Percentiles rank a stretch among this genome's conserved stretches.
phyloP scores from a whole-genome alignment of 495 filamentous ascomycete species.

The Neurospora sp. region DNA sequence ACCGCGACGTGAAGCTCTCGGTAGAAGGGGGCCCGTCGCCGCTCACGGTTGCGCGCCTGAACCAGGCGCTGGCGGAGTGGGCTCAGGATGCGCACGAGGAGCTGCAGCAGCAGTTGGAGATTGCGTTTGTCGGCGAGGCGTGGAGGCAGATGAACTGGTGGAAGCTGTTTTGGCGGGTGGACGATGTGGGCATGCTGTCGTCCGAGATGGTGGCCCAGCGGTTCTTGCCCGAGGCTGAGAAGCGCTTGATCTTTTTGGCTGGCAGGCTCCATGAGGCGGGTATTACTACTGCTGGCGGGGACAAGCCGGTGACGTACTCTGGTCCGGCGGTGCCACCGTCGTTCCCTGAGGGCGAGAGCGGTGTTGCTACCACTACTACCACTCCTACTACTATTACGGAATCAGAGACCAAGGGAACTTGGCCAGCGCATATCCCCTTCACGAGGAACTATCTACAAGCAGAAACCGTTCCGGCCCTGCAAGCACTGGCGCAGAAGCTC shows the following conservation, averaged over 20 bases:
- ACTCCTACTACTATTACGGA: not conserved
- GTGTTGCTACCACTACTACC: not conserved
- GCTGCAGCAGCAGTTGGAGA: conserved; percentile 64
- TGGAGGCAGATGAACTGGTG: conserved; percentile 84
- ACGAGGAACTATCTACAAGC: conserved; percentile 51
- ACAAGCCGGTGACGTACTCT: conserved; percentile 9
- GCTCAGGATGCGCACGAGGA: conserved; percentile 73
- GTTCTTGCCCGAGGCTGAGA: conserved; percentile 70
- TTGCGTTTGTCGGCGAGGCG: conserved; percentile 54
- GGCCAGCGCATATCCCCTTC: conserved; percentile 42
- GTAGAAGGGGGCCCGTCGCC: conserved; percentile 22
- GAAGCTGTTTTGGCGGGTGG: conserved; percentile 89
- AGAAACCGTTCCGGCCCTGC: conserved; percentile 61
- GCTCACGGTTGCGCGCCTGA: conserved; percentile 39
- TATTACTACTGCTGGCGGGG: not conserved
- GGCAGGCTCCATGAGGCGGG: conserved; percentile 64
- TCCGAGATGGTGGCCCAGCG: conserved; percentile 61
- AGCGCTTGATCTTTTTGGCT: conserved; percentile 65
- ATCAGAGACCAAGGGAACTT: conserved; percentile 10
- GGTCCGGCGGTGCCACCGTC: conserved; percentile 6
- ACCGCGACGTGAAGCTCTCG: conserved; percentile 19
- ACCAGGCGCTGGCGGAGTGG: conserved; percentile 54
- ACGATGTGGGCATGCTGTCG: conserved; percentile 76
- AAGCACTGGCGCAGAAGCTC: conserved; percentile 69
- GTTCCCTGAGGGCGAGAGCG: not conserved